Conservation (phyloP, 768 basidiomycete genomes). For the Termitomyces sp. region DNA sequence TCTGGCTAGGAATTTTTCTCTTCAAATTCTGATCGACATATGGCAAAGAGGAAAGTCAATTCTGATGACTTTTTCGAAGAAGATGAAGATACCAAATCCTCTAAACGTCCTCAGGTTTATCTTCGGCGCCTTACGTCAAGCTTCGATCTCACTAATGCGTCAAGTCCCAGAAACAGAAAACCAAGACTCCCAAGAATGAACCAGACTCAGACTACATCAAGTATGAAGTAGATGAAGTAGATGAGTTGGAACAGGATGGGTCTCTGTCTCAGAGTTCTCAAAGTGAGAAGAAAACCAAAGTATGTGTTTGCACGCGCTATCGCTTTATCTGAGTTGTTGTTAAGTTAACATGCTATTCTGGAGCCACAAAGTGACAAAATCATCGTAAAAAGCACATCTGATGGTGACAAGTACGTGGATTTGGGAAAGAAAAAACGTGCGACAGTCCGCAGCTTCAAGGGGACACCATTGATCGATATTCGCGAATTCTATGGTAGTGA, state of each 20-base stretch:
- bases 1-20: not conserved
- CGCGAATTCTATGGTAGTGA: slow-evolving; percentile 61
- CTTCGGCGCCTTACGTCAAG: not conserved
- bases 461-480: slow-evolving; percentile 57
- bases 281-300: slow-evolving; percentile 7
- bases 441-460: slow-evolving; percentile 47
- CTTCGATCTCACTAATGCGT: not conserved
- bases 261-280: slow-evolving; percentile 25
- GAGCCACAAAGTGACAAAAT: slow-evolving; percentile 14
- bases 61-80: slow-evolving; percentile 8
- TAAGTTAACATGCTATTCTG: not conserved
- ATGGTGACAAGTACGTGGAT: slow-evolving; percentile 55
- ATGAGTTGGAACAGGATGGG: slow-evolving; percentile 3
- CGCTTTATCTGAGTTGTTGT: not conserved
- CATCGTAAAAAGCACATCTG: slow-evolving; percentile 18
- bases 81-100: slow-evolving; percentile 1
- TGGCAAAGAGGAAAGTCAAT: slow-evolving; percentile 23
- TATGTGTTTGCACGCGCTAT: not conserved
- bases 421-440: slow-evolving; percentile 70
- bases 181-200: slow-evolving; percentile 4
- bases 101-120: slow-evolving; percentile 5
- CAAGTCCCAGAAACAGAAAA: slow-evolving; percentile 4
- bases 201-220: slow-evolving; percentile 13
- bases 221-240: slow-evolving; percentile 13
- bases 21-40: slow-evolving; percentile 7